Percentiles rank a stretch among this genome's conserved stretches.
Evolutionary conservation across 441 rosid species (phyloP).

Genomic region (Syzygium malaccense): DNA sequence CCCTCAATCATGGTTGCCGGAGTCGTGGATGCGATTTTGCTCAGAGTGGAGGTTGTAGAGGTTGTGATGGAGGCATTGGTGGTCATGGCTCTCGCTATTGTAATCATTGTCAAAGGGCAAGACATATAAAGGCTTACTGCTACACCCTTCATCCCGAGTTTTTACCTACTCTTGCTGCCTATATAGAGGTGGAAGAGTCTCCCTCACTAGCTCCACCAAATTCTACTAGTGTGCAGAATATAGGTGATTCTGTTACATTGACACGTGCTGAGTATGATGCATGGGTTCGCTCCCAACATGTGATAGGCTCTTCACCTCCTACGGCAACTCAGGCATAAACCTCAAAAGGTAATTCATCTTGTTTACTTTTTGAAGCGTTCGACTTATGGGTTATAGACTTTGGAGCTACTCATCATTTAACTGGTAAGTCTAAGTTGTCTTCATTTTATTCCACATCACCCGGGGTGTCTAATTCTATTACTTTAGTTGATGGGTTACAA

Average conservation of each 20-base stretch:
- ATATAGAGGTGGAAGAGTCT: background rate
- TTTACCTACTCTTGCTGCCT: background rate
- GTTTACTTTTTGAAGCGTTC: background rate
- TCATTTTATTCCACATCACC: background rate
- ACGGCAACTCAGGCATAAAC: background rate
- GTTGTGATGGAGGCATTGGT: no score
- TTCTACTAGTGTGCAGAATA: background rate
- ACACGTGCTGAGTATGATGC: background rate
- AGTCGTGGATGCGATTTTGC: no score
- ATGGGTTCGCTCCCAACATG: background rate
- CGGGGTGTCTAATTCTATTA: background rate
- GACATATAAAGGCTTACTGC: background rate
- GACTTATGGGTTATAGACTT: background rate
- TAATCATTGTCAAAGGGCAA: background rate
- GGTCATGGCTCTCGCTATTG: background rate
- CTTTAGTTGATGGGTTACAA: background rate
- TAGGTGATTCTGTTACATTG: background rate
- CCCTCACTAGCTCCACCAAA: background rate
- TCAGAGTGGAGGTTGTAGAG: no score
- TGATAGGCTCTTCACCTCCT: background rate
- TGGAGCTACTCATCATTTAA: background rate
- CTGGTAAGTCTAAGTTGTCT: background rate
- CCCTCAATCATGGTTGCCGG: no score
- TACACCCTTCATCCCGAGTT: no score
- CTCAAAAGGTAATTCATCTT: background rate